Base-by-base conservation (phyloP, 305 asterid species). In the Solanum chacoense region DNA sequence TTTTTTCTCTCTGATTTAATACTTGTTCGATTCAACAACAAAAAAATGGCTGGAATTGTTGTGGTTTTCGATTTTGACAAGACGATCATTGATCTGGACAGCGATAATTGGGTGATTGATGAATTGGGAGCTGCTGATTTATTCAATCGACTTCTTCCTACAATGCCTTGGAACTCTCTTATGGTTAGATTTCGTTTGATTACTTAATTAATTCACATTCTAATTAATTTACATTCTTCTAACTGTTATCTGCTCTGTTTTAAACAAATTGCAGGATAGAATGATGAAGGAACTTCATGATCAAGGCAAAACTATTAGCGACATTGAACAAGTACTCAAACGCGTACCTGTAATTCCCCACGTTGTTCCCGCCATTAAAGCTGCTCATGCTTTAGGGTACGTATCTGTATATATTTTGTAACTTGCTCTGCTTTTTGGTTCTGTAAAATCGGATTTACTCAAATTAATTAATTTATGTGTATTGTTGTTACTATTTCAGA, bases 41-140 rank as follows among this genome's bases (percentile, higher is more conserved):
- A 35, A 24, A 40, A 7, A 37, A 95, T 94, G 99, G 95, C 95
- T 4, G 95, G 90, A 84, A 92, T 92, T 28, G 89, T 93, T 69
- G 93, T 94, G 84, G 89, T 96, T 80, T 94, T 96, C 74, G 98
- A 96, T 89, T 96, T 96, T 20, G 99, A 96, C 85, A 95, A 96
- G 92, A 96, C 98, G 31, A 94, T 95, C 4, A 93, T 95, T 87
- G 97, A 96, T 18, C 2, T 91, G 4, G 98, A 96, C 29, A 95
- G 97, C 35, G 99, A 96, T 89, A 96, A 96, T 79, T 95, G 99
- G 99, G 97, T 95, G 42, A 89, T 95, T 11, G 98, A 94, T 35
- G 97, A 94, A 80, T 92, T 95, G 12, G 97, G 98, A 1, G 92
- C 92, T 88, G 12, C 95, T 7, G 94, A 91, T 67, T 91, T 94